Base-by-base conservation (phyloP, 2,329 filamentous ascomycete species). In the Fusarium beomiforme region DNA sequence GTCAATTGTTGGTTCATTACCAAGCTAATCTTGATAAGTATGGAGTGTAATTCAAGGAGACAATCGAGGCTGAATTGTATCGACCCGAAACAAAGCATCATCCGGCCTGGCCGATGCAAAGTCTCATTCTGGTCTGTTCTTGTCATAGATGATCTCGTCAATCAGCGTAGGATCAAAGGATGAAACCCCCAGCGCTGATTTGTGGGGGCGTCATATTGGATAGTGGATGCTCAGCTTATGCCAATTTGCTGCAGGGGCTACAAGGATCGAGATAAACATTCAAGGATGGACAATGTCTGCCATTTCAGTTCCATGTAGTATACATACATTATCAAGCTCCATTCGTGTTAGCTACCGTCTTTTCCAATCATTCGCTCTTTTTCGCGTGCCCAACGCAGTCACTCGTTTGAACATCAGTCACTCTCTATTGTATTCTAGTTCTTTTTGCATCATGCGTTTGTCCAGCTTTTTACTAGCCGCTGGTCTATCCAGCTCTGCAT, bases 171-270 rank as follows among this genome's bases (percentile, higher is more conserved):
- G 33, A 54, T 54, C 36, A 21, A 41, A 59, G 17, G 26, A 54
- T 53, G 36, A 42, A 36, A 49, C 41, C 23, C 37, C 19, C 23
- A 21, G 41, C 13, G 9, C 10, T n/a, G 10, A 36, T 31, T 29
- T 41, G 59, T 56, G 61, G 59, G 46, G 26, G 8, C 16, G 41
- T 56, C 21, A n/a, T 43, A 31, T 47, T 41, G 12, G 42, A 8
- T n/a, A 33, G 26, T 65, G 62, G 50, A 65, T 14, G 50, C 11
- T 24, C 4, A 24, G 62, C 17, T 50, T 44, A 65, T 50, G 42
- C 29, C 26, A 65, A 65, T 65, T 65, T 65, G 44, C 60, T 59
- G 37, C 13, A 65, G 43, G 34, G 43, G 60, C n/a, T 14, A 11
- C 19, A 31, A 39, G 39, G 39, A 43, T 36, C 31, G 23, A 8